Evolutionary conservation across 225 moss, liverwort and hornwort genomes (phyloP), one percentile per base, ranked within the genome.

Genomic region (Asterella californica): DNA sequence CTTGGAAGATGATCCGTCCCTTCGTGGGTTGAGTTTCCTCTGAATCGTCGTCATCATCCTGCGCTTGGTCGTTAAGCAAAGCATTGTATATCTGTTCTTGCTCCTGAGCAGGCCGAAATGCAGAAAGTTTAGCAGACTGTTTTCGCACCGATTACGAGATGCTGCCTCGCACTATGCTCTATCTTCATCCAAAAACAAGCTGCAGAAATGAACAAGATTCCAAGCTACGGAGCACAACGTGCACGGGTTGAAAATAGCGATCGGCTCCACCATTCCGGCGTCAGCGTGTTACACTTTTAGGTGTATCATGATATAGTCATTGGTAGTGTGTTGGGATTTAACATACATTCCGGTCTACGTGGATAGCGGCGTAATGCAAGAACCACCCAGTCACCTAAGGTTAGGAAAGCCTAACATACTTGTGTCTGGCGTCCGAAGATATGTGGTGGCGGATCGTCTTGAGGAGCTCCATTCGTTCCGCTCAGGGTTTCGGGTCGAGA

Each of bases 1-100:
- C 90, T 15, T 32, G 78, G 19, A 17, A 55, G 38, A 99, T 89
- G 15, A 92, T 82, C 84, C 92, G 85, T 5, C 0, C 34, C 81
- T 83, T 87, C 0, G 93, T 88, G n/a, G 87, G 91, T 1, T 79
- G 72, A 0, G 0, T 0, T 15, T 79, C 24, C 48, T 78, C 87
- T 0, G 91, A 88, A 0, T 90, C 91, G 15, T 90, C 89, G 11
- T 88, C 90, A 0, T 79, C 78, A 0, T 75, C 83, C 15, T 79
- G 78, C 71, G 90, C 89, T 34, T 90, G 79, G 87, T 81, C 78
- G 32, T 62, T 48, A n/a, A 78, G 78, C 30, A 78, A 32, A 9
- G 78, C 65, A n/a, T 27, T 65, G 37, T 61, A 65, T 2, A 36
- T 17, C 7, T 48, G 25, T 64, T 64, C 47, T 25, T 48, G 48